Percentiles rank a stretch among this genome's conserved stretches.
Conservation (phyloP, 2,329 filamentous ascomycete species). For the Rhynchosporium secalis region DNA sequence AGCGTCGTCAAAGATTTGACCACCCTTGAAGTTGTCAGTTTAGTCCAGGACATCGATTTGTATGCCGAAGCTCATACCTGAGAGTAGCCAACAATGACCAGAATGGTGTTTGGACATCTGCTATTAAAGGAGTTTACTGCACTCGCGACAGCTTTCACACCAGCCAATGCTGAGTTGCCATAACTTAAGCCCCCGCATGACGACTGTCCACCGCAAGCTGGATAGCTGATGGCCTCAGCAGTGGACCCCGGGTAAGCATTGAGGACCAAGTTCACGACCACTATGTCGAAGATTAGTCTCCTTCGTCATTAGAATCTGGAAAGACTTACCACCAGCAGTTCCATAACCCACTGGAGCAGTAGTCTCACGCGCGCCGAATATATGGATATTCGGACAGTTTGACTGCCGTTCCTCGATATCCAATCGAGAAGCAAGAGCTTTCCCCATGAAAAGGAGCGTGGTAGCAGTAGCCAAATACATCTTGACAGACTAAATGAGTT, state of each 20-base stretch:
- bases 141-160: slow-evolving; percentile 57
- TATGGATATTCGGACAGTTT: slow-evolving; percentile 48
- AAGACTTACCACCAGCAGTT: slow-evolving; percentile 41
- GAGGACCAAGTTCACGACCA: slow-evolving; percentile 52
- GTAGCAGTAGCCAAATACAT: slow-evolving; percentile 14
- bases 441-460: slow-evolving; percentile 17
- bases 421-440: slow-evolving; percentile 17
- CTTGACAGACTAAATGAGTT: not conserved
- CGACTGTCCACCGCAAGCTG: slow-evolving; percentile 62
- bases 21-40: slow-evolving; percentile 46
- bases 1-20: slow-evolving; percentile 63
- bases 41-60: not conserved
- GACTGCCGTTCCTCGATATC: slow-evolving; percentile 26
- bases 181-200: slow-evolving; percentile 61
- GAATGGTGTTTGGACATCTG: slow-evolving; percentile 55
- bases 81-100: slow-evolving; percentile 64
- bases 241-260: slow-evolving; percentile 51
- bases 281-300: slow-evolving; percentile 21
- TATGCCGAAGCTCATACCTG: slow-evolving; percentile 45
- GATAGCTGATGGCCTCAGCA: slow-evolving; percentile 56
- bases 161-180: slow-evolving; percentile 56
- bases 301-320: not conserved
- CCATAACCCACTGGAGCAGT: slow-evolving; percentile 52
- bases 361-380: slow-evolving; percentile 54
- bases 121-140: slow-evolving; percentile 60